Evolutionary conservation across 768 basidiomycete species (phyloP).

Genomic region (Sporobolomyces phaffii): DNA sequence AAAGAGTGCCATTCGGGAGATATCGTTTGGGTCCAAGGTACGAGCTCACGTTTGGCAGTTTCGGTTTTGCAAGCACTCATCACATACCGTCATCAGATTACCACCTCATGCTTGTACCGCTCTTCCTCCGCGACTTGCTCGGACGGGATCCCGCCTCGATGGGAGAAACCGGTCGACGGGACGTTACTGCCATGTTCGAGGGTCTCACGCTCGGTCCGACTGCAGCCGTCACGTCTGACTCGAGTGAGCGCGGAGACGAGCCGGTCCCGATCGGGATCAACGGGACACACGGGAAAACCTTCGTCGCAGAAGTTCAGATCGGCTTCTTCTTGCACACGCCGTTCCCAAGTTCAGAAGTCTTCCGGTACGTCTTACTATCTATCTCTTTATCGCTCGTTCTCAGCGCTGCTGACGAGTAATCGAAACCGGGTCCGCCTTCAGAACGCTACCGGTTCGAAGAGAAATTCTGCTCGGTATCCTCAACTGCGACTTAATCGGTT

Average conservation of each 20-base stretch:
- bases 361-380: constrained; percentile 64
- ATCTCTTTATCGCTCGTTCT: background rate
- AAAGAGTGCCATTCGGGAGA: constrained; percentile 72
- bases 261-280: constrained; percentile 21
- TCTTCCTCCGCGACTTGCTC: constrained; percentile 83
- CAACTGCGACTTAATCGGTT: constrained; percentile 94
- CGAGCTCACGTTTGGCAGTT: too few relatives aligned
- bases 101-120: constrained; percentile 93
- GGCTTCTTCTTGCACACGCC: constrained; percentile 99
- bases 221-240: background rate
- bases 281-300: constrained; percentile 31
- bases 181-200: constrained; percentile 65
- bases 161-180: constrained; percentile 57
- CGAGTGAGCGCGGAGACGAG: background rate
- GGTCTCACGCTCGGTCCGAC: constrained; percentile 50
- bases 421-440: too few relatives aligned
- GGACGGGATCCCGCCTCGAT: constrained; percentile 48
- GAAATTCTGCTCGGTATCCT: constrained; percentile 95
- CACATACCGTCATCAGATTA: constrained; percentile 54
- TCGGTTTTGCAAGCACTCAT: background rate
- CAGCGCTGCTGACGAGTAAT: too few relatives aligned
- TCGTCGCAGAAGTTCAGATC: constrained; percentile 62
- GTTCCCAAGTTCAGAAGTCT: constrained; percentile 96
- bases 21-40: constrained; percentile 92
- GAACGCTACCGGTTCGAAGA: constrained; percentile 90